Percentiles rank a stretch among this genome's conserved stretches.
phyloP scores from a whole-genome alignment of 768 basidiomycete genomes.

The Boletus subcaerulescens region DNA sequence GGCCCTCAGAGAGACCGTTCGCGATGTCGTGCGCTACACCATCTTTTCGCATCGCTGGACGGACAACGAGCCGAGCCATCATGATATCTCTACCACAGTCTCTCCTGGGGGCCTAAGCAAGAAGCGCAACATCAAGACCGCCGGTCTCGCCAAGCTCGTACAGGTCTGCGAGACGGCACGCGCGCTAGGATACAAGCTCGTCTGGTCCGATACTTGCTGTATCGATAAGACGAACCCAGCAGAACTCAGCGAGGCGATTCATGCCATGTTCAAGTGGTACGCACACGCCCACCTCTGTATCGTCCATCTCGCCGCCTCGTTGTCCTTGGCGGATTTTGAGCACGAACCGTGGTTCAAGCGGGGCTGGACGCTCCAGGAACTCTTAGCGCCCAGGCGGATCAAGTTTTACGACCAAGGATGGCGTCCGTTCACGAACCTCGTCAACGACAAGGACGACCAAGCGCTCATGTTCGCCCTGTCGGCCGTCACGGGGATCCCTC shows the following conservation, averaged over 20 bases:
- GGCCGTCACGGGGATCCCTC: conserved; percentile 19
- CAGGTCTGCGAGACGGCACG: conserved; percentile 23
- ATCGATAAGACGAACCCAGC: conserved; percentile 24
- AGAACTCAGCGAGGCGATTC: conserved; percentile 32
- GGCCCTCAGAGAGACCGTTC: conserved; percentile 17
- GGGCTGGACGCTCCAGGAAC: conserved; percentile 26
- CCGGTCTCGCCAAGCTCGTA: conserved; percentile 16
- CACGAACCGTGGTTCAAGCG: conserved; percentile 27
- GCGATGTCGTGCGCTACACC: conserved; percentile 20
- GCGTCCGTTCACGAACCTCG: conserved; percentile 10
- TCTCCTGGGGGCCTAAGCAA: background rate
- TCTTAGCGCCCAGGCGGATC: conserved; percentile 25
- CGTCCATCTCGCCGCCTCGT: conserved; percentile 20
- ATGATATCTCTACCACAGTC: conserved; percentile 5
- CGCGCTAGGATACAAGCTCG: conserved; percentile 14
- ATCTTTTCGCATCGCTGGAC: conserved; percentile 29
- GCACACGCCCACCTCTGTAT: conserved; percentile 29
- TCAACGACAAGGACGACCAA: conserved; percentile 17
- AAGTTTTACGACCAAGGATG: conserved; percentile 27
- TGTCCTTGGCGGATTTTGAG: conserved; percentile 10
- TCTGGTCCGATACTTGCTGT: conserved; percentile 33
- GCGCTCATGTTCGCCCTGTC: conserved; percentile 10
- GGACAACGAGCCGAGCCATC: conserved; percentile 20
- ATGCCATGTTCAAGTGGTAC: conserved; percentile 35
- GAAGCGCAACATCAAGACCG: background rate